Percentiles rank a stretch among this genome's conserved stretches.
Evolutionary conservation across 1,284 basidiomycete species (phyloP).

Genomic region (Thecaphora thlaspeos): DNA sequence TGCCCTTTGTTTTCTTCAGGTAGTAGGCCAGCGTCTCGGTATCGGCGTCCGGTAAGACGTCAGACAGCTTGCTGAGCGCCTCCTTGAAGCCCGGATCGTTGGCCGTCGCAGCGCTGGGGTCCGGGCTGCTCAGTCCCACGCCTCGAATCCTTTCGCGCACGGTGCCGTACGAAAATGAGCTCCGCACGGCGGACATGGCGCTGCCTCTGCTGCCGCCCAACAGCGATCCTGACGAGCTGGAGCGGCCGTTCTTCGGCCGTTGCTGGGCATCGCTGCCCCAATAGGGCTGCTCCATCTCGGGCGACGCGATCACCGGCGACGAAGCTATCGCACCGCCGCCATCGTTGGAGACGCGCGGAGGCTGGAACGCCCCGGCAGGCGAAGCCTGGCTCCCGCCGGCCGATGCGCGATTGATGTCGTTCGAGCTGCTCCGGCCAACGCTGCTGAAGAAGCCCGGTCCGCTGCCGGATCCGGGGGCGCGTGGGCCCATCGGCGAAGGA

Average conservation of each 20-base stretch:
- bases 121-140: constrained; percentile 2
- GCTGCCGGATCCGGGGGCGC: too few species aligned
- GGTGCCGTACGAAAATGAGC: constrained; percentile 20
- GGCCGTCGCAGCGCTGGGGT: not conserved
- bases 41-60: constrained; percentile 50
- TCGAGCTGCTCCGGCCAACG: not conserved
- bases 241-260: too few species aligned
- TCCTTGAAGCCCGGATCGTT: constrained; percentile 23
- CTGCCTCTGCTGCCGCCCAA: not conserved
- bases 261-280: too few species aligned
- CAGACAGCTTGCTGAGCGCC: constrained; percentile 34
- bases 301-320: too few species aligned
- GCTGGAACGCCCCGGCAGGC: too few species aligned
- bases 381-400: too few species aligned
- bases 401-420: not conserved
- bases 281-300: too few species aligned
- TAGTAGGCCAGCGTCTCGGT: constrained; percentile 29
- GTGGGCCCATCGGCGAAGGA: too few species aligned
- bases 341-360: too few species aligned
- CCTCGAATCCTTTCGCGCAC: constrained; percentile 22
- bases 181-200: not conserved
- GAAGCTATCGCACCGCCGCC: too few species aligned
- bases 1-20: constrained; percentile 37
- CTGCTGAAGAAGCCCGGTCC: too few species aligned
- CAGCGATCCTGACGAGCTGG: not conserved